Conservation (phyloP, 75 land plant species). For the Larix kaempferi region DNA sequence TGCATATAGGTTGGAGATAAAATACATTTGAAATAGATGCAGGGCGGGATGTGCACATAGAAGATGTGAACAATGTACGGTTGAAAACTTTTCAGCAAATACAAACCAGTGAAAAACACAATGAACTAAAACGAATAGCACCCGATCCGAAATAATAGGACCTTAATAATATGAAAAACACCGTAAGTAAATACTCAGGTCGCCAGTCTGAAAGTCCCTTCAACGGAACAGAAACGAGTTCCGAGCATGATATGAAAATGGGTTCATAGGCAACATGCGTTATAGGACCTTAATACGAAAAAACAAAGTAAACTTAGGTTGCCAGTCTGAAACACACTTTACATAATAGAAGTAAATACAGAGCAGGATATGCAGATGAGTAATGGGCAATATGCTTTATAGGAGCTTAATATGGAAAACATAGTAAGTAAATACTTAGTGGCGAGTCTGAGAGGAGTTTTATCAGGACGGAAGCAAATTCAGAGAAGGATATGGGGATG, state of each 20-base stretch:
- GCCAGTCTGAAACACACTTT: too few species aligned
- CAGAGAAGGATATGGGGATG: background rate
- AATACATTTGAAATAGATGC: background rate
- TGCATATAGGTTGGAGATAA: background rate
- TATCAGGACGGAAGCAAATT: background rate
- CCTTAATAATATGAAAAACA: background rate
- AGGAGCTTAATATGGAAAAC: background rate
- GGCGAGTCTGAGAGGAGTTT: background rate
- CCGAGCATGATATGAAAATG: background rate
- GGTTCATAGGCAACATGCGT: background rate
- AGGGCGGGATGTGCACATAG: background rate
- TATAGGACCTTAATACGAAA: too few species aligned
- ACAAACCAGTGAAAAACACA: too few species aligned
- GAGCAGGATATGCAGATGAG: background rate
- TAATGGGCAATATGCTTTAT: background rate
- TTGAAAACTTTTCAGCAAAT: too few species aligned
- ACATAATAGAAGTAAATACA: background rate
- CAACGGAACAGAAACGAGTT: background rate
- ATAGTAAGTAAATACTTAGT: background rate
- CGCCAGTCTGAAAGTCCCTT: background rate
- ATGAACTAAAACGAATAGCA: too few species aligned
- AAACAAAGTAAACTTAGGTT: too few species aligned
- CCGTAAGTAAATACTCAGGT: background rate
- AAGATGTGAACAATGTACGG: background rate
- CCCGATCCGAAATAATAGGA: background rate